Evolutionary conservation across 1,284 basidiomycete genomes (phyloP).

Genomic region (Exobasidium rhododendri): DNA sequence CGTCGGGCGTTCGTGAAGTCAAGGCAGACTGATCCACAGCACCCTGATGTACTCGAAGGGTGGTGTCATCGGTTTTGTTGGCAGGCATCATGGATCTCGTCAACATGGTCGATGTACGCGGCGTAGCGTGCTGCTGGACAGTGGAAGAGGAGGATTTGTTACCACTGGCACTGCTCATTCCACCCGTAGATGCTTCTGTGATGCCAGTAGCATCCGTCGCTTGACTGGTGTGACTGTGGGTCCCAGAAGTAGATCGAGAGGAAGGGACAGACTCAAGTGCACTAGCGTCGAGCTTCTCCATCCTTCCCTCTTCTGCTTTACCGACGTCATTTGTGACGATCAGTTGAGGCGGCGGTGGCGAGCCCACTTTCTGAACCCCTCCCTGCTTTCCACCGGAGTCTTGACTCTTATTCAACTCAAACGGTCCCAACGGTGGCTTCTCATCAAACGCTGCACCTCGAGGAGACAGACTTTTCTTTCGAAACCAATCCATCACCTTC

Average conservation of each 20-base stretch:
- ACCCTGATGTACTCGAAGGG: constrained; percentile 79
- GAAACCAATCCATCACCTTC: constrained; percentile 67
- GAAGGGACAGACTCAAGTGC: constrained; percentile 35
- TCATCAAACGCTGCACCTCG: constrained; percentile 40
- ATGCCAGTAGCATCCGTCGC: constrained; percentile 30
- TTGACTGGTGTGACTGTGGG: constrained; percentile 47
- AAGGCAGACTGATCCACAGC: constrained; percentile 88
- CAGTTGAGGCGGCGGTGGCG: constrained; percentile 19
- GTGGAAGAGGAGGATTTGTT: constrained; percentile 25
- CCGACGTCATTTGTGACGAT: constrained; percentile 24
- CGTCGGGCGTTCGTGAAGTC: constrained; percentile 75
- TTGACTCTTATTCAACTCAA: constrained; percentile 17
- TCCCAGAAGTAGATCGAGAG: constrained; percentile 48
- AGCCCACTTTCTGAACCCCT: not conserved
- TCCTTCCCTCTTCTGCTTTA: not conserved
- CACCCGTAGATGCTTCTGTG: constrained; percentile 20
- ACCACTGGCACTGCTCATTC: not conserved
- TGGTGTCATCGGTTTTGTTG: not conserved
- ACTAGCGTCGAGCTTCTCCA: not conserved
- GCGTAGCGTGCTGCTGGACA: constrained; percentile 43
- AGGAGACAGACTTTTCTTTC: constrained; percentile 60
- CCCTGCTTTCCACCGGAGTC: not conserved
- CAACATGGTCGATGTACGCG: constrained; percentile 30
- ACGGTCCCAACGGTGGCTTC: constrained; percentile 40
- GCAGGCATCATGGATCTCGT: not conserved